Percentiles rank a stretch among this genome's conserved stretches.
These are phyloP conservation scores for Turnera subulata DNA, from an alignment of 345 rosid species.

Conservation along the genomic window DNA sequence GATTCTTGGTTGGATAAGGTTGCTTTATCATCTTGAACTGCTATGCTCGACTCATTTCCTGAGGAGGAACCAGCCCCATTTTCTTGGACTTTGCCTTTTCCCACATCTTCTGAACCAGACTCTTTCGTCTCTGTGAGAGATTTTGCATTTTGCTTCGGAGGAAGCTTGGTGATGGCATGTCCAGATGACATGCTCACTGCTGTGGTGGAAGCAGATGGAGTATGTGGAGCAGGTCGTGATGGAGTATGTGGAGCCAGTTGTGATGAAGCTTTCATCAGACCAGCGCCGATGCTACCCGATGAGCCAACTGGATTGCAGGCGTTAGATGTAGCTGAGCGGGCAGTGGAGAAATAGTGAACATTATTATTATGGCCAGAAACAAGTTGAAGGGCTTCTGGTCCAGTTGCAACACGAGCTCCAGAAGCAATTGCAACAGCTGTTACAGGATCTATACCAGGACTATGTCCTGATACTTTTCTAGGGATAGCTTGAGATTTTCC, in stretches of 20 bases:
- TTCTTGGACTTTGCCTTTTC: constrained; percentile 28
- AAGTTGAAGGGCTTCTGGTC: constrained; percentile 47
- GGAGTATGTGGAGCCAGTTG: constrained; percentile 27
- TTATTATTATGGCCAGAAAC: constrained; percentile 39
- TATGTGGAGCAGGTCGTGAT: constrained; percentile 21
- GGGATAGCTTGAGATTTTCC: constrained; percentile 38
- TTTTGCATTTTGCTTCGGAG: constrained; percentile 27
- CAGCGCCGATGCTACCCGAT: constrained; percentile 15
- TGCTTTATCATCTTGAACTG: constrained; percentile 26
- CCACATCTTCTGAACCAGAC: constrained; percentile 21
- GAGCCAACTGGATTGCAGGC: constrained; percentile 25
- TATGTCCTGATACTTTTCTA: constrained; percentile 31
- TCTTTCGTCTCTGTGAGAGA: constrained; percentile 16
- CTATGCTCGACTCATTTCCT: constrained; percentile 12
- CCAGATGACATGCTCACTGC: constrained; percentile 22
- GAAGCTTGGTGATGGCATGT: constrained; percentile 26
- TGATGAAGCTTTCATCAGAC: constrained; percentile 32
- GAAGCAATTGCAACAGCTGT: constrained; percentile 80
- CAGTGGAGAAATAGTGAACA: constrained; percentile 23
- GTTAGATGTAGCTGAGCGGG: constrained; percentile 24
- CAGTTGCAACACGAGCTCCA: constrained; percentile 66
- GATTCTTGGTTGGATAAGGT: constrained; percentile 21
- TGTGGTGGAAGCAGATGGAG: constrained; percentile 26
- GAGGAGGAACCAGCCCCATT: constrained; percentile 11
- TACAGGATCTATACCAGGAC: constrained; percentile 31